Percentiles rank a stretch among this genome's conserved stretches.
These are phyloP conservation scores for Nowakowskiella sp. DNA, from an alignment of 192 early-diverging fungal genomes.

Conservation along the genomic window DNA sequence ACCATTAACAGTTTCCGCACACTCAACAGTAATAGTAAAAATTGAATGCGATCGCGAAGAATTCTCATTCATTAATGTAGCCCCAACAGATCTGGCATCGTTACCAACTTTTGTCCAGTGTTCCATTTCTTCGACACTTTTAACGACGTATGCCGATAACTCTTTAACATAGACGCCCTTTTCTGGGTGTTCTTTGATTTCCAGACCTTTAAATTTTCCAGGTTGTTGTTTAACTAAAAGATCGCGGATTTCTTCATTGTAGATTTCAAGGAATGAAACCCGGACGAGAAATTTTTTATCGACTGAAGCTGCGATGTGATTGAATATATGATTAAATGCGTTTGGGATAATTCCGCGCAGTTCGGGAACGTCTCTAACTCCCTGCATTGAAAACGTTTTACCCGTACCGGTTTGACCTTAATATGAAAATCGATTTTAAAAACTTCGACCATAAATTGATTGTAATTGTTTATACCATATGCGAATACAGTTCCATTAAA, in stretches of 20 bases:
- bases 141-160: constrained; percentile 43
- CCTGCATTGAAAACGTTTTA: constrained; percentile 61
- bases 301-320: constrained; percentile 41
- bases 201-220: constrained; percentile 19
- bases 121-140: constrained; percentile 52
- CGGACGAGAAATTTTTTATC: constrained; percentile 55
- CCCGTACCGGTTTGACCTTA: constrained; percentile 48
- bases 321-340: constrained; percentile 56
- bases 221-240: constrained; percentile 30
- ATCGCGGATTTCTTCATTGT: constrained; percentile 51
- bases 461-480: constrained; percentile 36
- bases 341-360: constrained; percentile 54
- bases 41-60: constrained; percentile 56
- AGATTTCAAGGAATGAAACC: constrained; percentile 49
- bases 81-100: constrained; percentile 48
- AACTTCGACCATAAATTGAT: background rate
- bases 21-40: constrained; percentile 56
- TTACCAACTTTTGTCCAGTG: constrained; percentile 46
- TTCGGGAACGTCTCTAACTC: constrained; percentile 38
- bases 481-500: constrained; percentile 61
- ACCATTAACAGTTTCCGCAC: constrained; percentile 35
- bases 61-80: constrained; percentile 57
- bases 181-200: constrained; percentile 58
- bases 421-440: too few relatives aligned
- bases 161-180: constrained; percentile 61